Evolutionary conservation across 495 filamentous ascomycete genomes (phyloP), one percentile per base, ranked within the genome.

Genomic region (Penicillium lagena): DNA sequence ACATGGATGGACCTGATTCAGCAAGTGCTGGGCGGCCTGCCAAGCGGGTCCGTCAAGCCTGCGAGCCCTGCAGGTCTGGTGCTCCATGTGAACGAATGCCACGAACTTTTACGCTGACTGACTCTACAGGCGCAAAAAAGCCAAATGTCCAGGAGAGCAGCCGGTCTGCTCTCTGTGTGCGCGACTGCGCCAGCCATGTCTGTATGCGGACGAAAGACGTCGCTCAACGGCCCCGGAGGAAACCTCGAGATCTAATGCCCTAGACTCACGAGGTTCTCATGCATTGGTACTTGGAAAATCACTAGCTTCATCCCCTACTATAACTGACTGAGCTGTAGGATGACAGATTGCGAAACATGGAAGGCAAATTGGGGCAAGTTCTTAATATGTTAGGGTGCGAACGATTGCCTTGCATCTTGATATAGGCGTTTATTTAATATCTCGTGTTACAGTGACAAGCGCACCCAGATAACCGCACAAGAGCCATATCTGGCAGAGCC

Each of bases 111-210:
- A 11, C 36, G 14, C 46, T 62, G 10, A 58, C 39, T 12, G 30
- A 29, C 8, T 27, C 37, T 9, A 12, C 31, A 74, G 71, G 39
- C 64, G 71, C 28, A 75, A 75, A 43, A 75, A 75, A 44, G 66
- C 70, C 13, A 68, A 66, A 60, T 75, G 71, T 31, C 66, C 68
- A 4, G 71, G 71, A 15, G 71, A 73, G 47, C 71, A 72, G 32
- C 71, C 71, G 4, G 46, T 65, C 22, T 75, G 71, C 43, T 73
- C 71, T 2, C 52, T 71, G 28, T 75, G 71, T 52, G 53, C 66
- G 12, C 59, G 71, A 39, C 50, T 75, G 31, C 54, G 56, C 5
- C 71, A 75, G 43, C 48, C 46, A 42, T 75, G 71, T 40, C 34
- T 54, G 7, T 75, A 73, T 45, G 64, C 64, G 9, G 63, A 62